Percentiles rank a stretch among this genome's conserved stretches.
Conservation (phyloP, 805 yeast genomes). For the Hanseniaspora hatyaiensis region DNA sequence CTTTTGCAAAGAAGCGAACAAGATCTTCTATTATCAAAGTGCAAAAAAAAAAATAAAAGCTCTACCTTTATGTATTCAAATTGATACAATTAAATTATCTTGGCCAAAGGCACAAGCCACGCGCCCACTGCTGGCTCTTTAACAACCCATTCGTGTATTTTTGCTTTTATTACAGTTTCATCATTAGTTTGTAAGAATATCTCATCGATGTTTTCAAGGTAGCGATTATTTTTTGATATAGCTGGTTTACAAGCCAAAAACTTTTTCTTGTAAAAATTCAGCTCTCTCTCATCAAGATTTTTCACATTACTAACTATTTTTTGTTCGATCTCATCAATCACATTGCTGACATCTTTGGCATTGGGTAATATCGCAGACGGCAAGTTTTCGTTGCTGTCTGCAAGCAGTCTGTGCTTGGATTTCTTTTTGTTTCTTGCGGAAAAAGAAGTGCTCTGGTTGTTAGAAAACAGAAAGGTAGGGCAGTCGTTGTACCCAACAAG, state of each 20-base stretch:
- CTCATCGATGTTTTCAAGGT: conserved; percentile 6
- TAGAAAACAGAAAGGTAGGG: conserved; percentile 28
- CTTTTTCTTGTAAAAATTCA: conserved; percentile 4
- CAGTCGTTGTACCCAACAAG: conserved; percentile 38
- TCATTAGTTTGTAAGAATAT: background rate
- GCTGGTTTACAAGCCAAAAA: background rate
- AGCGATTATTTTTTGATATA: background rate
- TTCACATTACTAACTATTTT: background rate
- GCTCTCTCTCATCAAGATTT: conserved; percentile 5
- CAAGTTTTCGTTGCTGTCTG: too few relatives aligned
- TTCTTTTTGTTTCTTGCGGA: conserved; percentile 24
- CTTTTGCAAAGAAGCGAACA: too few relatives aligned
- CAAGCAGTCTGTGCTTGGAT: conserved; percentile 21
- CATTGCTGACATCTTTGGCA: background rate
- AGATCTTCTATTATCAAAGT: too few relatives aligned
- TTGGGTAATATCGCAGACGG: too few relatives aligned
- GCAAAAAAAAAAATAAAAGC: too few relatives aligned
- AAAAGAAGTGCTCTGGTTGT: conserved; percentile 8
- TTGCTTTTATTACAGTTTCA: background rate
- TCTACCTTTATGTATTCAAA: too few relatives aligned
- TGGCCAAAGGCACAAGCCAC: conserved; percentile 11
- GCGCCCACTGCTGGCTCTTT: conserved; percentile 11
- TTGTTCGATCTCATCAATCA: background rate
- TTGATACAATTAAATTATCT: conserved; percentile 1
- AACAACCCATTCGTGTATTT: conserved; percentile 10